Evolutionary conservation across 768 basidiomycete species (phyloP).

Genomic region (Boletus speciosus): DNA sequence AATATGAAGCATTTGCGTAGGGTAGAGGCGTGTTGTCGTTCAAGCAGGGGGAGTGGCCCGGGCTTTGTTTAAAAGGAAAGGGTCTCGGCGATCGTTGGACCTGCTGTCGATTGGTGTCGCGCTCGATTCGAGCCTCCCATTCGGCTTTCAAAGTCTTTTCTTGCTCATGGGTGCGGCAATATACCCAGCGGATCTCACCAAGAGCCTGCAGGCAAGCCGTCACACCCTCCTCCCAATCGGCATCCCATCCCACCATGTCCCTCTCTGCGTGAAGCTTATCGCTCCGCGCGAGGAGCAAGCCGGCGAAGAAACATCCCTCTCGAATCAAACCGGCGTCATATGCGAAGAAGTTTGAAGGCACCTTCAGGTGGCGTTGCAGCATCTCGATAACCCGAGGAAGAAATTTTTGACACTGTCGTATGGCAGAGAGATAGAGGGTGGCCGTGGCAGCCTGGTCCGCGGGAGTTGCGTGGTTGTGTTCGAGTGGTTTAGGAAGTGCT

Average conservation of each 20-base stretch:
- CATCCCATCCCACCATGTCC: slow-evolving; percentile 23
- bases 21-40: slow-evolving; percentile 19
- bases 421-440: slow-evolving; percentile 47
- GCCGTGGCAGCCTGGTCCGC: slow-evolving; percentile 46
- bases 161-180: slow-evolving; percentile 69
- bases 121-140: slow-evolving; percentile 39
- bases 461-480: slow-evolving; percentile 38
- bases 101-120: slow-evolving; percentile 31
- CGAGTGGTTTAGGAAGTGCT: slow-evolving; percentile 52
- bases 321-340: slow-evolving; percentile 85
- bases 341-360: slow-evolving; percentile 56
- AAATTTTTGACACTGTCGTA: slow-evolving; percentile 43
- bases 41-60: slow-evolving; percentile 28
- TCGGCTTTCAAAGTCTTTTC: slow-evolving; percentile 54
- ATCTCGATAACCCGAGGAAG: slow-evolving; percentile 52
- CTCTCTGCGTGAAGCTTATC: slow-evolving; percentile 34
- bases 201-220: slow-evolving; percentile 67
- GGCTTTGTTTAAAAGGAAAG: slow-evolving; percentile 25
- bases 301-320: slow-evolving; percentile 89
- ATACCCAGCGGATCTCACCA: slow-evolving; percentile 80
- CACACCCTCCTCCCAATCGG: slow-evolving; percentile 33
- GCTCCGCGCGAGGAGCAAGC: slow-evolving; percentile 63
- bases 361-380: slow-evolving; percentile 46
- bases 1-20: background rate
- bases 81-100: slow-evolving; percentile 20